Evolutionary conservation across 306 rosid genomes (phyloP).

Genomic region (Vigna angularis): DNA sequence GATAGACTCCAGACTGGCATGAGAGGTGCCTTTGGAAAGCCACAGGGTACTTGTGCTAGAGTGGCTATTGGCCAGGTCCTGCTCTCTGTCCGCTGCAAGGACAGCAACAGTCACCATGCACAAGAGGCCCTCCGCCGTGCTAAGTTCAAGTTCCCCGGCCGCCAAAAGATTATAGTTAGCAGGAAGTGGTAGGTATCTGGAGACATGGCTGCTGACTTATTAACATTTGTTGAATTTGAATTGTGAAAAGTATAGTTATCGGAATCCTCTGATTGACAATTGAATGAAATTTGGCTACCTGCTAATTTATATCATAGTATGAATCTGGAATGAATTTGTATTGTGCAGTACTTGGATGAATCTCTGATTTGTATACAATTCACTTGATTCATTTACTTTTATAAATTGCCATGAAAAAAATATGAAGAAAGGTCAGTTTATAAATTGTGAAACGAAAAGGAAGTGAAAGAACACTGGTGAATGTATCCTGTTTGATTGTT

Average conservation of each 20-base stretch:
- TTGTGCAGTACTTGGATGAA: too few species aligned
- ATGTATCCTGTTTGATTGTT: too few species aligned
- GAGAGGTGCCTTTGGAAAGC: conserved; percentile 19
- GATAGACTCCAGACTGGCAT: conserved; percentile 12
- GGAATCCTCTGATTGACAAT: too few species aligned
- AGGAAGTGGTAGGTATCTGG: conserved; percentile 16
- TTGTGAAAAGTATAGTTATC: not conserved
- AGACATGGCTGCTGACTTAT: not conserved
- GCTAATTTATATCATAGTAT: too few species aligned
- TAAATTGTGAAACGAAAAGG: too few species aligned
- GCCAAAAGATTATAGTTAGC: conserved; percentile 21
- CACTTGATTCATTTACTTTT: too few species aligned
- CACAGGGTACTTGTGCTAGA: conserved; percentile 17
- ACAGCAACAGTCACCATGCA: conserved; percentile 5
- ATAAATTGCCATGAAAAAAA: too few species aligned
- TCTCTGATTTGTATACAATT: too few species aligned
- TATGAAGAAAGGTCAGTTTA: too few species aligned
- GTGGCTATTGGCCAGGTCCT: conserved; percentile 28
- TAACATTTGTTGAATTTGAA: not conserved
- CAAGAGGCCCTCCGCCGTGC: conserved; percentile 22
- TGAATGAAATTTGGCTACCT: too few species aligned
- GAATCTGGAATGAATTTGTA: too few species aligned
- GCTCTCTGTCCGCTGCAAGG: conserved; percentile 12
- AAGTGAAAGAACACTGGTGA: too few species aligned
- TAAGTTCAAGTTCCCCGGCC: conserved; percentile 16